Evolutionary conservation across 345 rosid genomes (phyloP).

Genomic region (Punica granatum): DNA sequence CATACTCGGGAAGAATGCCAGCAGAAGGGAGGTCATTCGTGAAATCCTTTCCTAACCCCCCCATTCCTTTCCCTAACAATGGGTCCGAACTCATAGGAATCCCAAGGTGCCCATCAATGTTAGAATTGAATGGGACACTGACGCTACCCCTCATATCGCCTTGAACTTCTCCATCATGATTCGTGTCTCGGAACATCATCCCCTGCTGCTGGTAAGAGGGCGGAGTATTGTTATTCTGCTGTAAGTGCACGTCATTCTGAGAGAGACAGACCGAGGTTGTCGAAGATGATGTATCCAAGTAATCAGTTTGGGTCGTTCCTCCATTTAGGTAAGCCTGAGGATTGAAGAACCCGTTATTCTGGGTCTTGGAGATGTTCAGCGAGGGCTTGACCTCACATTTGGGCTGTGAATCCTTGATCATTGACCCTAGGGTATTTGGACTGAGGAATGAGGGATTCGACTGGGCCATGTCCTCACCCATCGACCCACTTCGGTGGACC

Average conservation of each 20-base stretch:
- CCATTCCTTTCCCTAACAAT: constrained; percentile 31
- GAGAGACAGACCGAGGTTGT: constrained; percentile 55
- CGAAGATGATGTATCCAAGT: constrained; percentile 70
- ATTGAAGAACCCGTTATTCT: constrained; percentile 34
- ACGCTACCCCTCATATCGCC: constrained; percentile 34
- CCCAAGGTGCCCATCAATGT: constrained; percentile 27
- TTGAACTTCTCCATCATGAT: constrained; percentile 49
- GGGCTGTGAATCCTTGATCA: constrained; percentile 31
- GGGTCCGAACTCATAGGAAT: constrained; percentile 32
- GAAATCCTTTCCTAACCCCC: constrained; percentile 40
- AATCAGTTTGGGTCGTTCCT: constrained; percentile 35
- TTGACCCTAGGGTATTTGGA: constrained; percentile 26
- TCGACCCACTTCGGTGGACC: constrained; percentile 21
- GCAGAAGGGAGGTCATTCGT: constrained; percentile 37
- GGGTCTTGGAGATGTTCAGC: constrained; percentile 39
- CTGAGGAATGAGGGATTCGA: constrained; percentile 32
- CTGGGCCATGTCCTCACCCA: constrained; percentile 41
- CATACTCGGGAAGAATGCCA: constrained; percentile 31
- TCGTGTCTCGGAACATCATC: constrained; percentile 32
- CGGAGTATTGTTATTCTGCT: constrained; percentile 32
- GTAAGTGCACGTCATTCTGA: constrained; percentile 46
- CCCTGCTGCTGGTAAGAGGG: constrained; percentile 37
- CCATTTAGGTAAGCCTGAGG: constrained; percentile 37
- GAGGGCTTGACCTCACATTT: constrained; percentile 55
- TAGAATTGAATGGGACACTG: constrained; percentile 27